Evolutionary conservation across 73 alveolate genomes (phyloP).

Genomic region (Tetrahymena malaccensis): DNA sequence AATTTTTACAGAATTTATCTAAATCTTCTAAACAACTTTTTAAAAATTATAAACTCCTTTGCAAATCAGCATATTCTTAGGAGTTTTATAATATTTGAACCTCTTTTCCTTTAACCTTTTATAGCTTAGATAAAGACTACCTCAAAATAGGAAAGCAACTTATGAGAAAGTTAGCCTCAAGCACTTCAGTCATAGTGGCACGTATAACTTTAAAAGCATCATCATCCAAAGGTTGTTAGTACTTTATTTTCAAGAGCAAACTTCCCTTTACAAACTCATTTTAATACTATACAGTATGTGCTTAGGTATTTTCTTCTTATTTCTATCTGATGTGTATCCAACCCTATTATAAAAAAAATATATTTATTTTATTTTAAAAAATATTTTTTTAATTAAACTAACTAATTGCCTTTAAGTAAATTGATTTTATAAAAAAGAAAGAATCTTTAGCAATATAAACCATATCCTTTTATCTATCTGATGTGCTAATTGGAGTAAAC

Average conservation of each 20-base stretch:
- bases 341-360: background rate
- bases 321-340: background rate
- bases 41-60: background rate
- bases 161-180: constrained; percentile 28
- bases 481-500: background rate
- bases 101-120: background rate
- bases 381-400: background rate
- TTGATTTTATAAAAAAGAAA: background rate
- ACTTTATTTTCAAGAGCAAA: background rate
- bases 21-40: constrained; percentile 8
- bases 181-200: constrained; percentile 28
- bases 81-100: background rate
- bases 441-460: background rate
- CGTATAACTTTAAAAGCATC: constrained; percentile 25
- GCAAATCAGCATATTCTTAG: background rate
- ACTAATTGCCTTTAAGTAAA: background rate
- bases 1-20: constrained; percentile 5
- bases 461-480: background rate
- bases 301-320: background rate
- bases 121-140: background rate
- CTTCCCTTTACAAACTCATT: background rate
- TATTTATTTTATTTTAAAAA: background rate
- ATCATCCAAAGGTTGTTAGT: constrained; percentile 1
- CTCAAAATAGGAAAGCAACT: constrained; percentile 35
- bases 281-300: background rate